Base-by-base conservation (phyloP, 2,329 filamentous ascomycete genomes). In the Penicillium expansum region DNA sequence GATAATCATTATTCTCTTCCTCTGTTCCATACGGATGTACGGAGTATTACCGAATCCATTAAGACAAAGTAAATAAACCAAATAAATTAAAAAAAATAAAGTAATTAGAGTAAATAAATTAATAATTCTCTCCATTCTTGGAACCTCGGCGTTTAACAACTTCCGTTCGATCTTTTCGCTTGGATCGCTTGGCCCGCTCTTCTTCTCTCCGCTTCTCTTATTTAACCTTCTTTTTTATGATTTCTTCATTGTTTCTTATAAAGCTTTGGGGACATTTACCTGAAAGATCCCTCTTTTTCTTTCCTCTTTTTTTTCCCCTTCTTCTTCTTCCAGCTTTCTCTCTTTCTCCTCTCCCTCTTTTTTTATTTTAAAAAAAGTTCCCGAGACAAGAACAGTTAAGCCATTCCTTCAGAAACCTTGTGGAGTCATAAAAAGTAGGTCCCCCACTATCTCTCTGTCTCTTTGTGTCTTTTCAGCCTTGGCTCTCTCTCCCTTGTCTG, bases 221-320 rank as follows among this genome's bases (percentile, higher is more conserved):
- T 66, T 67, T 66, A 67, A 67, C 66, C 67, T 68, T 67, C 60
- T 67, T 68, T 66, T 51, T 45, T 33, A 29, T 52, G 35, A 63
- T 64, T 60, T 64, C 60, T 62, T 58, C 54, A 56, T 55, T 49
- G 53, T 54, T 48, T 52, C 55, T 62, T 48, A 60, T 52, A 54
- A 54, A 56, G 48, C 41, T 52, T 61, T 54, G 43, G 45, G 41
- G 41, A 38, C 41, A 42, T 49, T 55, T 48, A n/a, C 10, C 13
- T n/a, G 33, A 39, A 58, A 48, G 20, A 30, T 38, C 33, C 33
- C 18, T 51, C 55, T 24, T 24, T 24, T 24, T 5, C 56, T 24
- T 24, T 5, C 56, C 48, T 29, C 24, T 52, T 47, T 45, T 49
- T 43, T 52, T 48, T 52, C 49, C 48, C 32, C 52, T 52, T 50